Conservation (phyloP, 139 green algal species). For the Tetradesmus lagerheimii region DNA sequence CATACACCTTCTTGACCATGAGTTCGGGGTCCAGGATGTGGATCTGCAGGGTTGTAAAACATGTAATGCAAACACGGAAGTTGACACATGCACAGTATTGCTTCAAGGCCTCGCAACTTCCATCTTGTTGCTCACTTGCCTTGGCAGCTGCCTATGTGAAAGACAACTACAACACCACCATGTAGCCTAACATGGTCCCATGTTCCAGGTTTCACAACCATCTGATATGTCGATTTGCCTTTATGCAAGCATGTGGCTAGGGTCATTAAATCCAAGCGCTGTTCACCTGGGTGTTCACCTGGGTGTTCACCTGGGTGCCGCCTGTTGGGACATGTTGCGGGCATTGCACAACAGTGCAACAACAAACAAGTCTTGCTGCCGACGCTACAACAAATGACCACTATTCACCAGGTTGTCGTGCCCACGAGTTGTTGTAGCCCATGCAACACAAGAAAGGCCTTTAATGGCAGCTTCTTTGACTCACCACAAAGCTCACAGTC, state of each 20-base stretch:
- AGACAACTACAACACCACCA: neutral
- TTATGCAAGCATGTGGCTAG: too few species aligned
- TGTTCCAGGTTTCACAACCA: too few species aligned
- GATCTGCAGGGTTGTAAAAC: conserved; percentile 3
- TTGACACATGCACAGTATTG: neutral
- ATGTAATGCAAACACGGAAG: neutral
- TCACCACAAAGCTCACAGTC: neutral
- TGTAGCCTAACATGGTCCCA: too few species aligned
- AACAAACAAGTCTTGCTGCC: too few species aligned
- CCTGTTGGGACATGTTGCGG: too few species aligned
- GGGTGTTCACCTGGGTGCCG: too few species aligned
- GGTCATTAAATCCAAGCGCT: too few species aligned
- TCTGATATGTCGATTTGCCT: too few species aligned
- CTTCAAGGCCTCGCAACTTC: neutral
- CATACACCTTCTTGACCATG: neutral
- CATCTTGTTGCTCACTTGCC: too few species aligned
- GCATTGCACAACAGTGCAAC: too few species aligned
- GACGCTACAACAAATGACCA: too few species aligned
- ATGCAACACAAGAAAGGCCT: neutral
- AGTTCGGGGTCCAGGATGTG: conserved; percentile 2
- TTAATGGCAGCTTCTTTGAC: neutral
- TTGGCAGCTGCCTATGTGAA: neutral
- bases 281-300: too few species aligned
- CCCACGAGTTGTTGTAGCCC: neutral
- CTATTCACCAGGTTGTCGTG: neutral